Evolutionary conservation across 306 rosid genomes (phyloP).

Genomic region (Inga laurina): DNA sequence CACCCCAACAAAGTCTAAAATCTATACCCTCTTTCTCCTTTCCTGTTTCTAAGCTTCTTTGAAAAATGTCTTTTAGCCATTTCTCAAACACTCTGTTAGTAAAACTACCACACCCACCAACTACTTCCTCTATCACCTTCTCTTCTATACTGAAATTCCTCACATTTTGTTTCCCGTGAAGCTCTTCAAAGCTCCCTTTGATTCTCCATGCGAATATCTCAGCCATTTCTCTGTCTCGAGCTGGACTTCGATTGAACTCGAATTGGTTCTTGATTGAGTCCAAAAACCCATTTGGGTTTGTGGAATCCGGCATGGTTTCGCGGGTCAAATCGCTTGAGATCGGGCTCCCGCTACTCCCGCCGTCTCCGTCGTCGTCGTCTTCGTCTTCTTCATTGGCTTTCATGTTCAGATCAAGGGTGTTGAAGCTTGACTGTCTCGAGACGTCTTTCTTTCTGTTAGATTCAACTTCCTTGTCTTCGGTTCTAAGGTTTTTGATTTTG

Average conservation of each 20-base stretch:
- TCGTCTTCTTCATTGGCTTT: constrained; percentile 58
- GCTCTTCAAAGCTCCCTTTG: constrained; percentile 51
- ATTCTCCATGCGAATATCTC: constrained; percentile 56
- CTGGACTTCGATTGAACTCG: constrained; percentile 54
- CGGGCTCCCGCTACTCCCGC: constrained; percentile 43
- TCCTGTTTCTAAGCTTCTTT: constrained; percentile 54
- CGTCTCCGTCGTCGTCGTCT: constrained; percentile 41
- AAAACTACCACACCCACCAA: constrained; percentile 58
- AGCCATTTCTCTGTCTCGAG: constrained; percentile 49
- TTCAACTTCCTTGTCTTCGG: constrained; percentile 35
- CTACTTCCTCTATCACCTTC: constrained; percentile 55
- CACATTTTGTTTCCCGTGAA: constrained; percentile 38
- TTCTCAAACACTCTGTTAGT: constrained; percentile 68
- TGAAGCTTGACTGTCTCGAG: constrained; percentile 75
- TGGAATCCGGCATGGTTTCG: constrained; percentile 46
- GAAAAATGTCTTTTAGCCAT: constrained; percentile 68
- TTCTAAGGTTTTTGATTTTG: constrained; percentile 48
- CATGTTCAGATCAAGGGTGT: constrained; percentile 77
- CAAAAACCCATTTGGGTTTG: constrained; percentile 49
- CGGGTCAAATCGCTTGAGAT: constrained; percentile 63
- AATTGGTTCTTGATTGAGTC: constrained; percentile 55
- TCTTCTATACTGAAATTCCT: constrained; percentile 64
- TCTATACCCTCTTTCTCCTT: constrained; percentile 63
- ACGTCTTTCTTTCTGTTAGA: constrained; percentile 39
- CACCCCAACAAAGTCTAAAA: constrained; percentile 67